Percentiles rank a stretch among this genome's conserved stretches.
Evolutionary conservation across 805 yeast genomes (phyloP).

Genomic region (Hanseniaspora valbyensis): DNA sequence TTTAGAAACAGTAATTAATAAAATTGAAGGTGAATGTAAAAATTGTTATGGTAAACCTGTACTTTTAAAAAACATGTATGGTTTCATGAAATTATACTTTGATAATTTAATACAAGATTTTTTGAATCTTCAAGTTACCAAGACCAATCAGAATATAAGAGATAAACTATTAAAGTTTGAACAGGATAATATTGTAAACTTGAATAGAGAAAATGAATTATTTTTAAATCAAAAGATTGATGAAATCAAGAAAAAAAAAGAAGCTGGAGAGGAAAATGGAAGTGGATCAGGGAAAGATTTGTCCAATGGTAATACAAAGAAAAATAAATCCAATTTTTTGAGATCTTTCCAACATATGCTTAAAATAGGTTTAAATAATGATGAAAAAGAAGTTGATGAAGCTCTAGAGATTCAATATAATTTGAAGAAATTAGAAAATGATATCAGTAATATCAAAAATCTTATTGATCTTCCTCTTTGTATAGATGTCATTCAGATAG

Average conservation of each 20-base stretch:
- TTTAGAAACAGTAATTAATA: conserved; percentile 14
- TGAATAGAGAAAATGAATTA: conserved; percentile 15
- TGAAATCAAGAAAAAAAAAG: conserved; percentile 23
- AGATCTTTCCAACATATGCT: conserved; percentile 57
- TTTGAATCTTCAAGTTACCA: conserved; percentile 15
- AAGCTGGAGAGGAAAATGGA: conserved; percentile 24
- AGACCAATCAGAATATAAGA: conserved; percentile 12
- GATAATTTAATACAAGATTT: conserved; percentile 16
- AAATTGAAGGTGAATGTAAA: not conserved
- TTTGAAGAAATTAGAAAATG: conserved; percentile 62
- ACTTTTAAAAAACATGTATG: conserved; percentile 6
- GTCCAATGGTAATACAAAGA: conserved; percentile 21
- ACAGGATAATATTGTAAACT: conserved; percentile 17
- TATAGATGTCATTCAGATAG: conserved; percentile 55
- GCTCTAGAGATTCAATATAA: conserved; percentile 61
- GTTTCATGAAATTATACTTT: conserved; percentile 10
- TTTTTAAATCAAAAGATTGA: conserved; percentile 27
- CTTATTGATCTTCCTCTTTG: conserved; percentile 75
- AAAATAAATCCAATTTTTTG: conserved; percentile 44
- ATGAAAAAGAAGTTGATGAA: conserved; percentile 24
- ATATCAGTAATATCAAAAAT: conserved; percentile 62
- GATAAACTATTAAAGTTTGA: not conserved
- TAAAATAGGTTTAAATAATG: conserved; percentile 29
- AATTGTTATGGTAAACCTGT: conserved; percentile 13
- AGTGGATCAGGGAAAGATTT: conserved; percentile 16